Conservation (phyloP, 139 green algal genomes). For the Yamagishiella unicocca region DNA sequence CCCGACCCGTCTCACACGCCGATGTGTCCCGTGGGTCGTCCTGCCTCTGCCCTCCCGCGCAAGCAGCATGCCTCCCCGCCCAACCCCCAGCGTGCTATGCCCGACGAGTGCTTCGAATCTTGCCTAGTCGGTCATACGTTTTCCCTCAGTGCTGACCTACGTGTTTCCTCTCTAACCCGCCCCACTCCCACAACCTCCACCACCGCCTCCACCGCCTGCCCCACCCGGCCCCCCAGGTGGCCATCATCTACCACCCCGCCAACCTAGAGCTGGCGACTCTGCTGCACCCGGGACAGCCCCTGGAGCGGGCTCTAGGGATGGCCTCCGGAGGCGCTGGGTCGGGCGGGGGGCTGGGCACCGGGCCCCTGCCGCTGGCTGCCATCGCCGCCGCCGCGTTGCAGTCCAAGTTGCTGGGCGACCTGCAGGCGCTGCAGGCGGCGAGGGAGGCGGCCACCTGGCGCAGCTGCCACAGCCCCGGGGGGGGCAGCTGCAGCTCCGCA, state of each 20-base stretch:
- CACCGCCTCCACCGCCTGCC: not conserved
- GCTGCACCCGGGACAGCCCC: not conserved
- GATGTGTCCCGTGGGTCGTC: not conserved
- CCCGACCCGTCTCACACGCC: not conserved
- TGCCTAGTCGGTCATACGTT: not conserved
- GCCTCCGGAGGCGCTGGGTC: not conserved
- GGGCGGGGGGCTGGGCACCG: not conserved
- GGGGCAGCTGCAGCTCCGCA: not conserved
- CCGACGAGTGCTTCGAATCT: not conserved
- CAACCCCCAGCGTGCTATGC: not conserved
- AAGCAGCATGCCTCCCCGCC: not conserved
- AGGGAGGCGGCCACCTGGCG: too few relatives aligned
- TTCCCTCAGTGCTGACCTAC: too few relatives aligned
- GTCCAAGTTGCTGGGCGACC: not conserved
- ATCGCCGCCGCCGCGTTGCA: not conserved
- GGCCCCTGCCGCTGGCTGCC: not conserved
- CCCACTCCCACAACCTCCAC: not conserved
- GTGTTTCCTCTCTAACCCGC: too few relatives aligned
- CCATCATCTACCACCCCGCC: not conserved
- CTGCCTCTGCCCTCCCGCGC: not conserved
- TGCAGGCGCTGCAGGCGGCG: not conserved
- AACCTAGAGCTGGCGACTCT: not conserved
- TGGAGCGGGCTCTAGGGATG: not conserved
- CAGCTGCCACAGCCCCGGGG: not conserved
- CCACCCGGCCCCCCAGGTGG: not conserved